phyloP scores from a whole-genome alignment of 345 rosid species.

The Anastatica hierochuntica region DNA sequence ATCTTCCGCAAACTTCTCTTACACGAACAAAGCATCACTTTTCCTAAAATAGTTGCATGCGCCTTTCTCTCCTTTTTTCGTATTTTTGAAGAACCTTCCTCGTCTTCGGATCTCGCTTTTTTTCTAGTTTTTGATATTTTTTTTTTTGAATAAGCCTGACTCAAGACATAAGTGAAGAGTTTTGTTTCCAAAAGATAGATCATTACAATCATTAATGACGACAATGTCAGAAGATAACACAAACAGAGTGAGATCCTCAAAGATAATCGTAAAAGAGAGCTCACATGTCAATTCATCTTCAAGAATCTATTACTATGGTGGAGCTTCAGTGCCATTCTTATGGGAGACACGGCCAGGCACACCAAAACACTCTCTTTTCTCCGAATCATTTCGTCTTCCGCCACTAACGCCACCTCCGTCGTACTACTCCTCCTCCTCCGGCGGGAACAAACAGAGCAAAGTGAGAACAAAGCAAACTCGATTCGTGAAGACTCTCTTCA shows the following conservation, averaged over 20 bases:
- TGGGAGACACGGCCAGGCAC: conserved; percentile 91
- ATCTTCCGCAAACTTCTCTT: conserved; percentile 32
- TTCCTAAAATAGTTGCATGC: conserved; percentile 17
- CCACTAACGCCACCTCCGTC: conserved; percentile 59
- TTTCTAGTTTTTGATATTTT: background rate
- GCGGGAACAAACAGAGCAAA: background rate
- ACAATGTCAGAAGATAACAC: conserved; percentile 9
- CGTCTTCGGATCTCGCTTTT: conserved; percentile 23
- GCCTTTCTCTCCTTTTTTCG: conserved; percentile 10
- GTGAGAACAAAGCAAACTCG: conserved; percentile 17
- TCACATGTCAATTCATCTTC: conserved; percentile 49
- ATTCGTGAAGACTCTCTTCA: conserved; percentile 16
- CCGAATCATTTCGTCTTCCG: conserved; percentile 30
- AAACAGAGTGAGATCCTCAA: conserved; percentile 26
- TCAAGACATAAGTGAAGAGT: conserved; percentile 13
- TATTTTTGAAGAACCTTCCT: conserved; percentile 20
- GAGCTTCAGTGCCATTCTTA: conserved; percentile 51
- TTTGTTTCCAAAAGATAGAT: background rate
- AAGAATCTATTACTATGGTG: conserved; percentile 56
- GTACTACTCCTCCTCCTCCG: conserved; percentile 15
- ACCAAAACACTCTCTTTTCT: conserved; percentile 43
- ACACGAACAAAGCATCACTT: conserved; percentile 16
- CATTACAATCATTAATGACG: conserved; percentile 5
- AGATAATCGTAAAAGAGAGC: conserved; percentile 52
- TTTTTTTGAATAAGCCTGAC: conserved; percentile 6